phyloP scores from a whole-genome alignment of 371 early-diverging fungal genomes.

The Rhizopus delemar region DNA sequence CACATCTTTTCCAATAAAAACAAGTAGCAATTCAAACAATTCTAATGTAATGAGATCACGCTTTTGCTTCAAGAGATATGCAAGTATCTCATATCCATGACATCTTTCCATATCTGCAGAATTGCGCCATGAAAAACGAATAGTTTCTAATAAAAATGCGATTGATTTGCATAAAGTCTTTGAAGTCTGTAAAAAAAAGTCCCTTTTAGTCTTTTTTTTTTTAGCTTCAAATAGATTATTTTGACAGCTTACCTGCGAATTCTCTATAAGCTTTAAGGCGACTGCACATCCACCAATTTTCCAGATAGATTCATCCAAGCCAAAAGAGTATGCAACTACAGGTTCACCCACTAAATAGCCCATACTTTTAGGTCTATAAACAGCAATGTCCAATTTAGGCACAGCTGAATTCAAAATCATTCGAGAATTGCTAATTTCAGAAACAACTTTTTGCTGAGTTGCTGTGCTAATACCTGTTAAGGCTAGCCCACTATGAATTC shows the following conservation, averaged over 20 bases:
- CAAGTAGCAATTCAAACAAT: slow-evolving; percentile 61
- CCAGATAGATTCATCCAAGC: slow-evolving; percentile 72
- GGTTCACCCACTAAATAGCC: slow-evolving; percentile 60
- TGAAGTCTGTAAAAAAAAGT: slow-evolving; percentile 43
- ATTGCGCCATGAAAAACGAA: slow-evolving; percentile 72
- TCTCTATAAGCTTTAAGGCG: slow-evolving; percentile 62
- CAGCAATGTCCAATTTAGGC: slow-evolving; percentile 58
- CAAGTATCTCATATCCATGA: slow-evolving; percentile 75
- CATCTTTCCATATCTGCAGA: slow-evolving; percentile 75
- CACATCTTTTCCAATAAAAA: slow-evolving; percentile 66
- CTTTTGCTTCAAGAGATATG: slow-evolving; percentile 65
- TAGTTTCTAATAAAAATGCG: slow-evolving; percentile 61
- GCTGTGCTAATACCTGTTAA: slow-evolving; percentile 42
- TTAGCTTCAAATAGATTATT: not conserved
- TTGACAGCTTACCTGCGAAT: slow-evolving; percentile 53
- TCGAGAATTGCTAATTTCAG: slow-evolving; percentile 27
- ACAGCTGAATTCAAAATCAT: slow-evolving; percentile 62
- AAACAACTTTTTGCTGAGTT: slow-evolving; percentile 22
- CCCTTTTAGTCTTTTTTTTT: too few relatives aligned
- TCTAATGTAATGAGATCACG: slow-evolving; percentile 60
- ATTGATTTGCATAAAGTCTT: slow-evolving; percentile 61
- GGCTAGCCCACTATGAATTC: slow-evolving; percentile 42
- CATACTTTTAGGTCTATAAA: slow-evolving; percentile 45
- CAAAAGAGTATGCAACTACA: slow-evolving; percentile 57
- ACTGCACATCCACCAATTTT: slow-evolving; percentile 74